These are phyloP conservation scores for Ophiorrhiza pumila DNA, from an alignment of 257 asterid genomes.

Conservation along the genomic window DNA sequence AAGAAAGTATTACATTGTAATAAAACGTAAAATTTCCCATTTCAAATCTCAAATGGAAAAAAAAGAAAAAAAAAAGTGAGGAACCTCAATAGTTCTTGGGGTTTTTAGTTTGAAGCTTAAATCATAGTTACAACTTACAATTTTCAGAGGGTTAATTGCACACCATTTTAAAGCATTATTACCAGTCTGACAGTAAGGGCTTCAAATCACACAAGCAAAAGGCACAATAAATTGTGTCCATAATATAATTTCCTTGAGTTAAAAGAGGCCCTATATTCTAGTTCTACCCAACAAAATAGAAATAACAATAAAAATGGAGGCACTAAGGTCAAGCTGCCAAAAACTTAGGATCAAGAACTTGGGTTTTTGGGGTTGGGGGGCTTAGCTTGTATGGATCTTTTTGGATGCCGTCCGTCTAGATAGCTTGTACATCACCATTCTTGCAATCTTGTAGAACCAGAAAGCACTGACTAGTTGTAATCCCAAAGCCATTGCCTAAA, in stretches of 20 bases:
- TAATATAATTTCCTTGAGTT: too few species aligned
- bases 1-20: neutral
- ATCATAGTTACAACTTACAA: too few species aligned
- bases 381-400: constrained; percentile 29
- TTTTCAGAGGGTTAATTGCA: too few species aligned
- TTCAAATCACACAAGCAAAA: neutral
- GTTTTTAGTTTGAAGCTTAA: too few species aligned
- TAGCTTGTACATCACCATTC: constrained; percentile 66
- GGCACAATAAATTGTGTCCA: neutral
- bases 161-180: neutral
- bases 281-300: too few species aligned
- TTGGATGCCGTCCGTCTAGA: constrained; percentile 36
- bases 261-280: too few species aligned
- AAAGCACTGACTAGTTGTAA: constrained; percentile 73
- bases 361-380: neutral
- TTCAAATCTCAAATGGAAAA: too few species aligned
- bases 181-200: neutral
- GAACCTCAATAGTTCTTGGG: too few species aligned
- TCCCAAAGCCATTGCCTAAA: constrained; percentile 84
- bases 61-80: too few species aligned
- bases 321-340: neutral
- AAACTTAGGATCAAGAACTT: neutral
- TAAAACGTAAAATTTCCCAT: too few species aligned
- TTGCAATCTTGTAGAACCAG: constrained; percentile 85
- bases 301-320: too few species aligned